Conservation (phyloP, 345 rosid genomes). For the Draba incana region DNA sequence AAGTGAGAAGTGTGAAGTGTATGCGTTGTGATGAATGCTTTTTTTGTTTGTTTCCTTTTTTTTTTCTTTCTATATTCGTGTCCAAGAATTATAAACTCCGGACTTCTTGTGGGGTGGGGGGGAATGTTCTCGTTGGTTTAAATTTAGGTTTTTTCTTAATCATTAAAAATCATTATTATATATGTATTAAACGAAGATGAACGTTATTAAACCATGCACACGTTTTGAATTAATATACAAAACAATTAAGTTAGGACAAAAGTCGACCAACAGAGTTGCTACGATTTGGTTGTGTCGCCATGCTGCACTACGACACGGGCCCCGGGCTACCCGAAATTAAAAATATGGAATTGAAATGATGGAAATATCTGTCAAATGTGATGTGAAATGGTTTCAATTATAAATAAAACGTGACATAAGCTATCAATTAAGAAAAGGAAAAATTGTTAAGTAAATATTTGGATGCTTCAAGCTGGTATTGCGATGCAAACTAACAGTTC, state of each 20-base stretch:
- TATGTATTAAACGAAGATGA: slow-evolving; percentile 16
- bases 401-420: not conserved
- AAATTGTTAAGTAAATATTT: no score
- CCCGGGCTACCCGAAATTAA: not conserved
- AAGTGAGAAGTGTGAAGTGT: slow-evolving; percentile 31
- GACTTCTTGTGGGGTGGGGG: slow-evolving; percentile 39
- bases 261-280: slow-evolving; percentile 31
- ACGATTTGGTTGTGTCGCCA: slow-evolving; percentile 42
- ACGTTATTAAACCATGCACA: slow-evolving; percentile 38
- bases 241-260: slow-evolving; percentile 38
- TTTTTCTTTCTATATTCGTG: slow-evolving; percentile 26
- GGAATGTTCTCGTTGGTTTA: slow-evolving; percentile 15
- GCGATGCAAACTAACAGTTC: no score
- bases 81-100: slow-evolving; percentile 33
- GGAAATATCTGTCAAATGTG: slow-evolving; percentile 31
- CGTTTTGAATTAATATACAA: slow-evolving; percentile 31
- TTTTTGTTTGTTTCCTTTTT: not conserved
- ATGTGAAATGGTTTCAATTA: not conserved
- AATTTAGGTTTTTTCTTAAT: slow-evolving; percentile 6
- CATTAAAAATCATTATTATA: slow-evolving; percentile 2
- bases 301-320: slow-evolving; percentile 32
- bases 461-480: no score
- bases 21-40: slow-evolving; percentile 39
- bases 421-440: not conserved
- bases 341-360: not conserved